Evolutionary conservation across 805 yeast genomes (phyloP).

Genomic region (Cyberlindnera saturnus): DNA sequence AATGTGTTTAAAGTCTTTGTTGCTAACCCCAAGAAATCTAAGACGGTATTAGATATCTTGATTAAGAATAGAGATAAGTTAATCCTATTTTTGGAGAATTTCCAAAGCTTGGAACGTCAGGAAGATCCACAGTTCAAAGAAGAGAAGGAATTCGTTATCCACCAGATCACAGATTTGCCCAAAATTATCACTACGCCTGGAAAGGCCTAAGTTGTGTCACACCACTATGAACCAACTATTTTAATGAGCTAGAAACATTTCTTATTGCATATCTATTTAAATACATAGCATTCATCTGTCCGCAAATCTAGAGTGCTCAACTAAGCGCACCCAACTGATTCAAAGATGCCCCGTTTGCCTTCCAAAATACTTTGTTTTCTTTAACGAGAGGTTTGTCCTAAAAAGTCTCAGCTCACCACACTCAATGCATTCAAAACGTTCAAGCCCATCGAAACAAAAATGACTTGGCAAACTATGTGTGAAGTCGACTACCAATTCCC

Average conservation of each 20-base stretch:
- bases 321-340: too few species aligned
- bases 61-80: conserved; percentile 79
- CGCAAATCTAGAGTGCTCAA: too few species aligned
- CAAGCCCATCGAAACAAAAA: too few species aligned
- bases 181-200: conserved; percentile 33
- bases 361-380: too few species aligned
- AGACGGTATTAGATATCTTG: conserved; percentile 72
- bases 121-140: conserved; percentile 65
- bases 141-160: conserved; percentile 76
- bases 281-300: background rate
- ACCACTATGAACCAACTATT: background rate
- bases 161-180: conserved; percentile 67
- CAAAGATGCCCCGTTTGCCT: too few species aligned
- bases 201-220: background rate
- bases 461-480: too few species aligned
- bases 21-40: conserved; percentile 91
- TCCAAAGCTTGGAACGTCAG: conserved; percentile 50
- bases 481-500: too few species aligned
- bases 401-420: too few species aligned
- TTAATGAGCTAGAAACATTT: background rate
- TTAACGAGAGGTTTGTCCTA: too few species aligned
- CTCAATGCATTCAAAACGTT: too few species aligned
- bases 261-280: background rate
- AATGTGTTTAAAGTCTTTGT: conserved; percentile 91
- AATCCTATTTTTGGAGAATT: conserved; percentile 58